Conservation (phyloP, 305 asterid genomes). For the Fraxinus latifolia region DNA sequence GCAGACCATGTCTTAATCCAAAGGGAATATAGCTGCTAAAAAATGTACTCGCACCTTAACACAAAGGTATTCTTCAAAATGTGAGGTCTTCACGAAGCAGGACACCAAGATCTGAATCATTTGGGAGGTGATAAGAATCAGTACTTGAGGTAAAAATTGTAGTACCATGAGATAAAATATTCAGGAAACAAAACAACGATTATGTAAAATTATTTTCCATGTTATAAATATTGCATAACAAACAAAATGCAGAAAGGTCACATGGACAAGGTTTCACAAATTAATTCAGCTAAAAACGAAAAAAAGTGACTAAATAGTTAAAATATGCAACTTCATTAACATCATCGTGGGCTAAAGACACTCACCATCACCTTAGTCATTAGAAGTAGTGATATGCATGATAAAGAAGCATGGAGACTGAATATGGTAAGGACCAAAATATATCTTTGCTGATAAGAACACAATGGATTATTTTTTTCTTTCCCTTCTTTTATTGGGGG, state of each 20-base stretch:
- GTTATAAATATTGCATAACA: conserved; percentile 12
- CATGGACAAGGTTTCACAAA: neutral
- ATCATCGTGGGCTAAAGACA: conserved; percentile 1
- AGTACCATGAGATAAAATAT: conserved; percentile 13
- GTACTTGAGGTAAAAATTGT: conserved; percentile 2
- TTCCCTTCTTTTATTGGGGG: neutral
- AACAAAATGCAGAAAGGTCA: neutral
- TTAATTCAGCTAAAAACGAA: conserved; percentile 3
- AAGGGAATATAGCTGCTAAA: conserved; percentile 14
- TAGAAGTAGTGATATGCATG: neutral
- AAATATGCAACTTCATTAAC: neutral
- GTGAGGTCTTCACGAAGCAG: conserved; percentile 98
- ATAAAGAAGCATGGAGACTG: neutral
- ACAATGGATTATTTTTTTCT: neutral
- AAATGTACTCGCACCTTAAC: conserved; percentile 66
- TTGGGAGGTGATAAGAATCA: conserved; percentile 26
- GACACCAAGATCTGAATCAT: conserved; percentile 74
- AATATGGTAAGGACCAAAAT: neutral
- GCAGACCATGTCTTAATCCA: neutral
- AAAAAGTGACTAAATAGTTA: neutral
- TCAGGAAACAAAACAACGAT: conserved; percentile 13
- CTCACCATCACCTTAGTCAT: neutral
- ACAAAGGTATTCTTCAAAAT: conserved; percentile 81
- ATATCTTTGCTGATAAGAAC: neutral
- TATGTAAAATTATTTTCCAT: neutral